These are phyloP conservation scores for Neopestalotiopsis rosae DNA, from an alignment of 2,329 filamentous ascomycete genomes.

Conservation along the genomic window DNA sequence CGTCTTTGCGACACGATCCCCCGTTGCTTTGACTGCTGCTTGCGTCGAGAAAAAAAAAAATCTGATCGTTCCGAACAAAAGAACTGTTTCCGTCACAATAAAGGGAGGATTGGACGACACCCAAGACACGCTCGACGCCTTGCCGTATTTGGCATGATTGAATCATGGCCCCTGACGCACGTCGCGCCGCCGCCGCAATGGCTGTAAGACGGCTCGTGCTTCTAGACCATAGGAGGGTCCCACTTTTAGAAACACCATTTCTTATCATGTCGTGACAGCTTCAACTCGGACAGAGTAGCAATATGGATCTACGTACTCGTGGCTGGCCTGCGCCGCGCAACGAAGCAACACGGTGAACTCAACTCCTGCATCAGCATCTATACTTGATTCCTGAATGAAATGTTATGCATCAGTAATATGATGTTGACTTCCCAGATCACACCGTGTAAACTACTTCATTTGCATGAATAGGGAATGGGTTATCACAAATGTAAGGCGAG, in stretches of 20 bases:
- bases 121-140: background rate
- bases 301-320: too few species aligned
- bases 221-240: background rate
- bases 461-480: too few species aligned
- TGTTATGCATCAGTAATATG: too few species aligned
- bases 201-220: background rate
- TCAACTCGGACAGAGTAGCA: background rate
- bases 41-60: background rate
- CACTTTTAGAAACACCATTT: conserved; percentile 13
- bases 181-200: conserved; percentile 1
- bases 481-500: too few species aligned
- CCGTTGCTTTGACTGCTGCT: background rate
- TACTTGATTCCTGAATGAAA: too few species aligned
- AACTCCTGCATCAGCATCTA: too few species aligned
- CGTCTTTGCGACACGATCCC: too few species aligned
- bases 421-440: too few species aligned
- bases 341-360: too few species aligned
- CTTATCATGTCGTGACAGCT: conserved; percentile 1
- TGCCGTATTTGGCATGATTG: conserved; percentile 3
- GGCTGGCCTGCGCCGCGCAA: too few species aligned
- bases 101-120: background rate
- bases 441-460: too few species aligned
- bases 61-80: background rate
- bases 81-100: background rate
- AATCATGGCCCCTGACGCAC: conserved; percentile 12